Conservation (phyloP, 192 early-diverging fungal species). For the Umbelopsis vinacea region DNA sequence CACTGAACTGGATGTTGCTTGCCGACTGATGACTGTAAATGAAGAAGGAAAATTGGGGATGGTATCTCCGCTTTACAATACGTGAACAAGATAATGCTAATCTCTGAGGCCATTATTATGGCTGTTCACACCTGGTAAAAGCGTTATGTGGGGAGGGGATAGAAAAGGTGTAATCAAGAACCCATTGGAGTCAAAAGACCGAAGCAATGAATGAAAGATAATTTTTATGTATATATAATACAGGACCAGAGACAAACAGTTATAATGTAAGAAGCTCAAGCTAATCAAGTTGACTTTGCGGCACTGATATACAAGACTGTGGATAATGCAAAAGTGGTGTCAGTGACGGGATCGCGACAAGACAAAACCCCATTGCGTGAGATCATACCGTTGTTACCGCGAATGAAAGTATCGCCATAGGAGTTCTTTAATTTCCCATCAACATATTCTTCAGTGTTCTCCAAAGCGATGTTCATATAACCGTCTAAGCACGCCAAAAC, state of each 20-base stretch:
- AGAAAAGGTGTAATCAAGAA: neutral
- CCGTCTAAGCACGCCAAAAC: slow-evolving; percentile 92
- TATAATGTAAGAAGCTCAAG: neutral
- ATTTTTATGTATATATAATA: slow-evolving; percentile 8
- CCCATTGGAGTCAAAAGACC: neutral
- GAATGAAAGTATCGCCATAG: slow-evolving; percentile 96
- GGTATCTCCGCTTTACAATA: slow-evolving; percentile 38
- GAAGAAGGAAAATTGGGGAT: neutral
- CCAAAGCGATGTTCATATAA: slow-evolving; percentile 97
- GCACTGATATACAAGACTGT: slow-evolving; percentile 68
- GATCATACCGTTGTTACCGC: slow-evolving; percentile 90
- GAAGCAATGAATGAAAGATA: neutral
- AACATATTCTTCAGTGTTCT: slow-evolving; percentile 95
- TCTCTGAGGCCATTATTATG: neutral
- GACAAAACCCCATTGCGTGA: neutral
- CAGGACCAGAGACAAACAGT: slow-evolving; percentile 11
- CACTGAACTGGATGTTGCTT: too few species aligned
- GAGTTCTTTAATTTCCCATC: slow-evolving; percentile 91
- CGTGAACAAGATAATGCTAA: slow-evolving; percentile 32
- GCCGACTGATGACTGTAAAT: neutral
- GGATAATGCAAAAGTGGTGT: neutral
- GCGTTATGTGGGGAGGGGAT: slow-evolving; percentile 1
- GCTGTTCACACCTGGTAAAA: slow-evolving; percentile 39
- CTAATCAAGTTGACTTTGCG: slow-evolving; percentile 32
- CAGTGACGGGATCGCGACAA: neutral